A percentile compares a stretch with the other conserved stretches of the same genome.
Evolutionary conservation across 169 alveolate genomes (phyloP).

Genomic region (Plasmodium gaboni): DNA sequence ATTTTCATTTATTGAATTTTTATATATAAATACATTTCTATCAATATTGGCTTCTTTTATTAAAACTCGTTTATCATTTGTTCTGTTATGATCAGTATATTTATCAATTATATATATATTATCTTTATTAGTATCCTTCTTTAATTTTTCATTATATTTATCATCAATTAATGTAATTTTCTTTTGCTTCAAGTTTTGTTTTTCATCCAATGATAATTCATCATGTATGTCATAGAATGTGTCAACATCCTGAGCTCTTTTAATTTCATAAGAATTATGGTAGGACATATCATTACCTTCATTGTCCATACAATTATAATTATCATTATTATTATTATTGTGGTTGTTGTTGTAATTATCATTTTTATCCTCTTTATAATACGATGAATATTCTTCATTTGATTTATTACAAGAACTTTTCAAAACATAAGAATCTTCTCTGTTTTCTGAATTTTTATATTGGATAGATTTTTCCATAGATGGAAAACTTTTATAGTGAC

Average conservation of each 20-base stretch:
- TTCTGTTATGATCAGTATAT: neutral
- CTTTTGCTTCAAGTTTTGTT: neutral
- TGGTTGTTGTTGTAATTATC: neutral
- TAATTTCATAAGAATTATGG: no score
- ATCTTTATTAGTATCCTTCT: neutral
- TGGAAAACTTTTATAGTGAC: conserved; percentile 6
- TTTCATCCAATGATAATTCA: neutral
- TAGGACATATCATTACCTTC: neutral
- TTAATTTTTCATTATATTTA: neutral
- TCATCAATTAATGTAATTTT: conserved; percentile 6
- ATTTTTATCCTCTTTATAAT: neutral
- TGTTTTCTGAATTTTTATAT: neutral
- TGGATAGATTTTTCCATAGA: conserved; percentile 15
- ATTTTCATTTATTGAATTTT: conserved; percentile 43
- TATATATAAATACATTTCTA: conserved; percentile 59
- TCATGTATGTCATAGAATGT: neutral
- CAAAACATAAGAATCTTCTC: neutral
- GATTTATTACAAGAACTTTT: conserved; percentile 4
- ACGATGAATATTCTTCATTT: neutral
- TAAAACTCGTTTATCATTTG: conserved; percentile 28
- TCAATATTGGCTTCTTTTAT: conserved; percentile 25
- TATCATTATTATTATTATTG: neutral
- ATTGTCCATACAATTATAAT: neutral
- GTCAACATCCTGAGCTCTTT: no score
- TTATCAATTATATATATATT: neutral